Evolutionary conservation across 164 flowering plant species (phyloP).

Genomic region (Chloranthus sessilifolius): DNA sequence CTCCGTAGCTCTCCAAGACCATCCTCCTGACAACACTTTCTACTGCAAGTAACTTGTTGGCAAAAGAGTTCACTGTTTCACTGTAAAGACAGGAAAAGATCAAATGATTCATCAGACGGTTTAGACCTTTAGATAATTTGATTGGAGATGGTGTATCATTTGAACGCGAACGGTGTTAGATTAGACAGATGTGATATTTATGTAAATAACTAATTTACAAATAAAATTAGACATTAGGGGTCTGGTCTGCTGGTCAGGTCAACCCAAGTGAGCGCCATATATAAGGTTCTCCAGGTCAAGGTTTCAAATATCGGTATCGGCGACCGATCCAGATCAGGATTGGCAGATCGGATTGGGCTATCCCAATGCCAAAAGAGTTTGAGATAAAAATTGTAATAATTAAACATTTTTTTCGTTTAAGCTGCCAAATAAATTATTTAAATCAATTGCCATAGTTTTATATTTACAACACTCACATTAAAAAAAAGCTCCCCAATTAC

Average conservation of each 20-base stretch:
- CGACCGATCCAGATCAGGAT: no score
- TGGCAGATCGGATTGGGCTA: no score
- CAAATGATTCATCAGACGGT: neutral
- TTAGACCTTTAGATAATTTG: neutral
- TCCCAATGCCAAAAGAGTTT: no score
- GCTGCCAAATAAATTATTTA: no score
- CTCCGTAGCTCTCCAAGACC: slow-evolving; percentile 51
- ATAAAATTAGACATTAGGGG: neutral
- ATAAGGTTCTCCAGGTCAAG: no score
- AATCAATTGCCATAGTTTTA: no score
- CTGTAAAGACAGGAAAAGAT: slow-evolving; percentile 16
- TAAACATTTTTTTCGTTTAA: no score
- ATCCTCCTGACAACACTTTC: slow-evolving; percentile 45
- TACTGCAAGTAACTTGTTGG: slow-evolving; percentile 34
- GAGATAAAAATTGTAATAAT: no score
- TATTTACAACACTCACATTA: no score
- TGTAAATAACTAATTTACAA: neutral
- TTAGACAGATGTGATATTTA: neutral
- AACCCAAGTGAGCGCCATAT: no score
- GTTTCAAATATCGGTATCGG: no score
- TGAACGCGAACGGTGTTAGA: neutral
- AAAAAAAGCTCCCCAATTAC: no score
- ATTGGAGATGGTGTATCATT: neutral
- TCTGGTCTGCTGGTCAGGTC: neutral
- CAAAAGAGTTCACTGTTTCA: slow-evolving; percentile 28